Percentiles rank a stretch among this genome's conserved stretches.
phyloP scores from a whole-genome alignment of 768 basidiomycete genomes.

The Epithele typhae region DNA sequence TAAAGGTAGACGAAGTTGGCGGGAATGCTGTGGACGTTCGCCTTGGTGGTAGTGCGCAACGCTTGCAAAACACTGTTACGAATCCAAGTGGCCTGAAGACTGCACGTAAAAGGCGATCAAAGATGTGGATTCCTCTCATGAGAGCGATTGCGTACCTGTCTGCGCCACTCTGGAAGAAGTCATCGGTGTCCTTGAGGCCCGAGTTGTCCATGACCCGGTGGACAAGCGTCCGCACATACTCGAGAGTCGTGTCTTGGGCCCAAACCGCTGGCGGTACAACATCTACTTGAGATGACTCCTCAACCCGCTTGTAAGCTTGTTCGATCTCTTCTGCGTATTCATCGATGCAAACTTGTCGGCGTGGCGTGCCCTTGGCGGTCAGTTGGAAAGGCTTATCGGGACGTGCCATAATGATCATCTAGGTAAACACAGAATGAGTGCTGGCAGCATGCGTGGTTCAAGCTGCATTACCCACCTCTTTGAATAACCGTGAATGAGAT shows the following conservation, averaged over 20 bases:
- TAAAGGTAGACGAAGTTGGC: slow-evolving; percentile 20
- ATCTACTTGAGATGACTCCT: slow-evolving; percentile 29
- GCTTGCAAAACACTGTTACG: slow-evolving; percentile 23
- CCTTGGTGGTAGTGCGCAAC: slow-evolving; percentile 14
- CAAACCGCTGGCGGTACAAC: slow-evolving; percentile 27
- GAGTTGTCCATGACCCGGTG: slow-evolving; percentile 26
- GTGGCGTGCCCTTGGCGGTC: slow-evolving; percentile 30
- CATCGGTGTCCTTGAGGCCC: slow-evolving; percentile 28
- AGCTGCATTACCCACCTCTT: slow-evolving; percentile 41
- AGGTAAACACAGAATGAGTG: background rate
- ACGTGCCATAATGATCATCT: slow-evolving; percentile 32
- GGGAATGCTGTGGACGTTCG: slow-evolving; percentile 9
- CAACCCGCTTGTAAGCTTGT: slow-evolving; percentile 30
- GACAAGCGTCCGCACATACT: slow-evolving; percentile 19
- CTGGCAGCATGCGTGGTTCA: too few relatives aligned
- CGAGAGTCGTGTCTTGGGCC: slow-evolving; percentile 5
- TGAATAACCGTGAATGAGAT: slow-evolving; percentile 41
- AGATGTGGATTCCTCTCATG: too few relatives aligned
- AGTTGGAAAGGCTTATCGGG: slow-evolving; percentile 29
- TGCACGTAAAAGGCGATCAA: background rate
- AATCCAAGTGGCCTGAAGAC: slow-evolving; percentile 22
- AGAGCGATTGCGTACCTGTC: slow-evolving; percentile 28
- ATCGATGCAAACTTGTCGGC: slow-evolving; percentile 23
- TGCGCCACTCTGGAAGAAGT: slow-evolving; percentile 37
- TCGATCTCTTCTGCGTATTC: slow-evolving; percentile 39